Conservation (phyloP, 2,329 filamentous ascomycete species). For the Penicillium sp. region DNA sequence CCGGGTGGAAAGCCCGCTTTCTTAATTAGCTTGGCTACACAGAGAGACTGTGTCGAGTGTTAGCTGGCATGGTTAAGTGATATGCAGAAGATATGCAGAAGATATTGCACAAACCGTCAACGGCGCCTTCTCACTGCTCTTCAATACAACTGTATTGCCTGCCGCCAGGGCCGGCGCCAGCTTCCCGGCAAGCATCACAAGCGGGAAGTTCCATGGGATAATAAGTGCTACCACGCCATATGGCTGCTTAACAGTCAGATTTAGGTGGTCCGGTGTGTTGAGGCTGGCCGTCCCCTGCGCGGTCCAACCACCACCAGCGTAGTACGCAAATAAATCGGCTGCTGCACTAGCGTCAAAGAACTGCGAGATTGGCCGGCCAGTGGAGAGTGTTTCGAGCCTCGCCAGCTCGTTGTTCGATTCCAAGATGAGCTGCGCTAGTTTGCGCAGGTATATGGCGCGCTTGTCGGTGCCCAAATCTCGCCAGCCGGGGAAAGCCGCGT, state of each 20-base stretch:
- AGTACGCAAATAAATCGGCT: slow-evolving; percentile 29
- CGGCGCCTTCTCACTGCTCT: slow-evolving; percentile 64
- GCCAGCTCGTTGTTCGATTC: slow-evolving; percentile 34
- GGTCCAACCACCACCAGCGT: slow-evolving; percentile 31
- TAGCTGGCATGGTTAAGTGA: background rate
- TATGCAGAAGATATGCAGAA: too few relatives aligned
- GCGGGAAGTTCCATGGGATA: slow-evolving; percentile 58
- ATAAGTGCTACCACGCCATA: slow-evolving; percentile 60
- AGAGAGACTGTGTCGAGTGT: slow-evolving; percentile 27
- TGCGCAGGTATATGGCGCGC: slow-evolving; percentile 35
- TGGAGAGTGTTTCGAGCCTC: slow-evolving; percentile 38
- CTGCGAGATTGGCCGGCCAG: slow-evolving; percentile 35
- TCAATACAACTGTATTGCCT: slow-evolving; percentile 62
- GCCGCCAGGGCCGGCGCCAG: slow-evolving; percentile 60
- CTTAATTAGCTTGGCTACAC: slow-evolving; percentile 39
- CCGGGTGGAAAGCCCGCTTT: slow-evolving; percentile 47
- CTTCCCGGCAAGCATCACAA: slow-evolving; percentile 53
- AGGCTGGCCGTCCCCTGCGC: slow-evolving; percentile 33
- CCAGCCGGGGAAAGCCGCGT: slow-evolving; percentile 41
- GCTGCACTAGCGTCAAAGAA: slow-evolving; percentile 27
- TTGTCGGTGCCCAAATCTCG: slow-evolving; percentile 35
- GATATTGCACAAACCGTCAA: slow-evolving; percentile 48
- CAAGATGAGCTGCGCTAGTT: slow-evolving; percentile 33
- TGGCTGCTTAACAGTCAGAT: slow-evolving; percentile 47
- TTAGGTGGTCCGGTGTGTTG: slow-evolving; percentile 30